These are phyloP conservation scores for Ilex asprella DNA, from an alignment of 257 asterid genomes.

Conservation along the genomic window DNA sequence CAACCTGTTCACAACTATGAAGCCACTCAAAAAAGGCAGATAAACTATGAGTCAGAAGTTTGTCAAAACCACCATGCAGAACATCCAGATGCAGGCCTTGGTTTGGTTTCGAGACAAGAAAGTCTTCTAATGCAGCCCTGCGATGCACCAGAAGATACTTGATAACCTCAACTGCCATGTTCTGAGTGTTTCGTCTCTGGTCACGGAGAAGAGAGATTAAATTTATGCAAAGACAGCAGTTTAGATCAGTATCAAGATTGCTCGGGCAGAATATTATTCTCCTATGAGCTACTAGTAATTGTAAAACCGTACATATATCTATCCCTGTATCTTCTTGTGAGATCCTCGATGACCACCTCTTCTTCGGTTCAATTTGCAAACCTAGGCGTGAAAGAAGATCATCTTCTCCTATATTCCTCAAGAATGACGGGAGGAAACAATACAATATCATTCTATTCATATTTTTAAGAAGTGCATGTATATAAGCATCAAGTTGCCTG, in stretches of 20 bases:
- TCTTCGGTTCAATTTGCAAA: conserved; percentile 64
- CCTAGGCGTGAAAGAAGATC: conserved; percentile 71
- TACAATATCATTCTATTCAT: conserved; percentile 70
- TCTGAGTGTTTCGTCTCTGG: conserved; percentile 59
- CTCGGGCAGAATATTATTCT: conserved; percentile 88
- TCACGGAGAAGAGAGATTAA: conserved; percentile 77
- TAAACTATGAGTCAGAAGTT: conserved; percentile 70
- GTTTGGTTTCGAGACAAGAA: conserved; percentile 81
- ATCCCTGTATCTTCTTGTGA: conserved; percentile 59
- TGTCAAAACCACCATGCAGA: conserved; percentile 91
- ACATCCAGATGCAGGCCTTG: conserved; percentile 76
- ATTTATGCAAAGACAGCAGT: conserved; percentile 89
- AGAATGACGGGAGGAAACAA: conserved; percentile 96
- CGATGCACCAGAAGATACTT: conserved; percentile 93
- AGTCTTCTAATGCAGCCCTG: conserved; percentile 85
- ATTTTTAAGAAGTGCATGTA: conserved; percentile 72
- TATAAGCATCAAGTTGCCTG: conserved; percentile 76
- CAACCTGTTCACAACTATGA: conserved; percentile 45
- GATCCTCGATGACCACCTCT: conserved; percentile 31
- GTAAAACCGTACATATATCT: conserved; percentile 69
- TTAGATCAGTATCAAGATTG: conserved; percentile 84
- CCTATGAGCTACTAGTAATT: conserved; percentile 83
- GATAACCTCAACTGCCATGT: conserved; percentile 83
- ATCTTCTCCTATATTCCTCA: conserved; percentile 82
- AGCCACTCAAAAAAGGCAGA: conserved; percentile 86